Base-by-base conservation (phyloP, 768 basidiomycete species). In the Kwoniella mangroviensis region DNA sequence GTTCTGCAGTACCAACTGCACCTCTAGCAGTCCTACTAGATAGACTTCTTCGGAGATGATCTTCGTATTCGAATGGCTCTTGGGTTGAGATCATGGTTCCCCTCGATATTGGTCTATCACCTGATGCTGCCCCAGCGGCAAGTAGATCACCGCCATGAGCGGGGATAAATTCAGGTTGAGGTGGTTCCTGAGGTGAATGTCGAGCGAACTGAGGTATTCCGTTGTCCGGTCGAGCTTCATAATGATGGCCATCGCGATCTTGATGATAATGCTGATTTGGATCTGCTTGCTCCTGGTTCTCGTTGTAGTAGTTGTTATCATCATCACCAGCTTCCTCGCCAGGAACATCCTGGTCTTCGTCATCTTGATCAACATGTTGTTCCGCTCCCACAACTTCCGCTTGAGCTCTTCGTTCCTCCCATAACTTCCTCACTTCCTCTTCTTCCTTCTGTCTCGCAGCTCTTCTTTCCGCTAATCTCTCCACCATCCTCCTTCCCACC, bases 401-500 rank as follows among this genome's bases (percentile, higher is more conserved):
- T 49, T 28, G 41, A 22, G 54, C 67, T 49, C 75, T 70, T 34
- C 73, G 45, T 59, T 73, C 64, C 61, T 77, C 72, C 75, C 73
- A 75, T 40, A 77, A 24, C 52, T 67, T 21, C 62, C 79, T 53
- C 34, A 78, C 75, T 67, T 82, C 76, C 4, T 62, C 52, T 51
- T 81, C 77, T 53, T 77, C 74, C 63, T 79, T 71, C n/a, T 76
- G 63, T 65, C 71, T 71, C 3, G 75, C 74, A 41, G 76, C 80
- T 24, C 69, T 68, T 24, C 83, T 60, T 43, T 79, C 79, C 9
- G 76, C 82, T 26, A 84, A 64, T 41, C 82, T 58, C 34, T 75
- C 75, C 64, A 84, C 82, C 83, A 84, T 84, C 56, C 82, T 71
- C 58, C 83, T 56, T 3, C 83, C 83, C 3, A 84, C 81, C 0